These are phyloP conservation scores for Spiraea crenata DNA, from an alignment of 331 rosid genomes.

Conservation along the genomic window DNA sequence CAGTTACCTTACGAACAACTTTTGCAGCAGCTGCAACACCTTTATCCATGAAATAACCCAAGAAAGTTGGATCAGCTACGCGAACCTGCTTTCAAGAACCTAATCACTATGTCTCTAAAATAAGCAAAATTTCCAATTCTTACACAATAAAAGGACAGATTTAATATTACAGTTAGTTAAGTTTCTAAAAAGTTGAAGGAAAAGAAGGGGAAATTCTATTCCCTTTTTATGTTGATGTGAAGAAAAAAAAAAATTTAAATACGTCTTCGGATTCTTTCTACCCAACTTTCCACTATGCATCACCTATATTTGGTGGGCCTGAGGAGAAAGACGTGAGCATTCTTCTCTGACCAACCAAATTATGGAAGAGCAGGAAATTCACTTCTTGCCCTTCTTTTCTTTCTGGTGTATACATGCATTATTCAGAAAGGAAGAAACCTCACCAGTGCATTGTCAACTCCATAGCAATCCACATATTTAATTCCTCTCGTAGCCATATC, in stretches of 20 bases:
- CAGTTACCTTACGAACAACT: constrained; percentile 92
- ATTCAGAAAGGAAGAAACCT: constrained; percentile 21
- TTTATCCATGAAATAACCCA: constrained; percentile 94
- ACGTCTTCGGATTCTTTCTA: constrained; percentile 2
- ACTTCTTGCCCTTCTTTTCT: neutral
- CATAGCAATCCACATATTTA: constrained; percentile 92
- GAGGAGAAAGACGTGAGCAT: neutral
- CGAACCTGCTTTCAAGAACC: constrained; percentile 71
- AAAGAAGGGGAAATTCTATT: constrained; percentile 7
- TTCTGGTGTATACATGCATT: neutral
- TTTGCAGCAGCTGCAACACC: constrained; percentile 94
- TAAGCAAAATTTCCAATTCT: constrained; percentile 19
- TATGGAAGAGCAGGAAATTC: constrained; percentile 1
- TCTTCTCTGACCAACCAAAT: constrained; percentile 6
- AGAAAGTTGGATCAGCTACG: constrained; percentile 91
- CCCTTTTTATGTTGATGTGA: neutral
- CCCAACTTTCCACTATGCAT: neutral
- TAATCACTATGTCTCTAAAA: constrained; percentile 28
- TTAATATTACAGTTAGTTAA: neutral
- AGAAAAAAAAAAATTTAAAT: neutral
- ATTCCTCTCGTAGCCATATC: constrained; percentile 92
- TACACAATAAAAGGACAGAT: constrained; percentile 19
- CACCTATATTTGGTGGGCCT: neutral
- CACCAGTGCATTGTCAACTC: constrained; percentile 97
- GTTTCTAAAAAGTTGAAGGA: neutral